Base-by-base conservation (phyloP, 129 eudicot species). In the Pittosporum tobira region DNA sequence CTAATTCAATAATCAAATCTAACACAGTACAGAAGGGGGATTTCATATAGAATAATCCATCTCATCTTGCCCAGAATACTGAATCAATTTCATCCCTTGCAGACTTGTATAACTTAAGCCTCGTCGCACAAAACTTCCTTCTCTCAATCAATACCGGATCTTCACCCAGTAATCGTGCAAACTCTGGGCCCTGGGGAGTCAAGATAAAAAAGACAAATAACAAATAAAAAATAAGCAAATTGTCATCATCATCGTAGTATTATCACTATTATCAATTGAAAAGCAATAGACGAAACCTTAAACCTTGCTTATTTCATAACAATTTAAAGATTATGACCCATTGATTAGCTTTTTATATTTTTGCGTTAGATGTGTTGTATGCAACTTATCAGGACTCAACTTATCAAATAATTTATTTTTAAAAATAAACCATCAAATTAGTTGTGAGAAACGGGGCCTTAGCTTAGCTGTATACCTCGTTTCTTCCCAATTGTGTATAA, bases 71-170 rank as follows among this genome's bases (percentile, higher is more conserved):
- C 85, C 82, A 82, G 52, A 76, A 36, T 18, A 78, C 85, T 0
- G 81, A 57, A 20, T 75, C 82, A 34, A 82, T 78, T 76, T 82
- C 89, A 11, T 75, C 73, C 65, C 79, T 82, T 20, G 89, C 83
- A 31, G 72, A 63, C 30, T 82, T 82, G 69, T 78, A 75, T 48
- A 82, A 63, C 44, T 82, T 75, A 9, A 82, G 79, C 37, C 84
- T 69, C 71, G 53, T 78, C 3, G 70, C 71, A 55, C 76, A 68
- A 0, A 67, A 70, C 56, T 49, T 74, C 50, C 89, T 78, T 69
- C 71, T 82, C 59, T 81, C 71, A 75, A 69, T 63, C 59, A 82
- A 38, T 10, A 64, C 68, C 1, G 85, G 81, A 66, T 82, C 89
- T 66, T 82, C 89, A 14, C 75, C 81, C 29, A 82, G 74, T 40